phyloP scores from a whole-genome alignment of 164 flowering plant species.

The Houttuynia cordata region DNA sequence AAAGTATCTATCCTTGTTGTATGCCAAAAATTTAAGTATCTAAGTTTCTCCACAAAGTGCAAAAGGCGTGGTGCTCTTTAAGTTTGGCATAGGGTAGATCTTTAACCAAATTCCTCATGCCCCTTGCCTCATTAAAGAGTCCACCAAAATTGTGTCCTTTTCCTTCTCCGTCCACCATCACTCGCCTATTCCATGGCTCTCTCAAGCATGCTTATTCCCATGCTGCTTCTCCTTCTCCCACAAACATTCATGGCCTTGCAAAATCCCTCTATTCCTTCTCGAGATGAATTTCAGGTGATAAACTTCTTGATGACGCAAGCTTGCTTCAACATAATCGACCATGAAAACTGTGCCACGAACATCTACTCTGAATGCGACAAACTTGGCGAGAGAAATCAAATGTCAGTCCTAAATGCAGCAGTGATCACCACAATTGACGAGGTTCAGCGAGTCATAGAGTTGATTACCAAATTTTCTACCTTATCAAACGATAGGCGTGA shows the following conservation, averaged over 20 bases:
- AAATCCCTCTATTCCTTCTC: conserved; percentile 8
- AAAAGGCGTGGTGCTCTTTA: too few species aligned
- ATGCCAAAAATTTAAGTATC: too few species aligned
- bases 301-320: conserved; percentile 26
- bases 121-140: conserved; percentile 5
- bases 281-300: conserved; percentile 9
- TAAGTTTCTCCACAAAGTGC: too few species aligned
- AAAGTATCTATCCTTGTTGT: too few species aligned
- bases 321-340: conserved; percentile 26
- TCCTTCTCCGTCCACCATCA: background rate
- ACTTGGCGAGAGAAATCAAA: conserved; percentile 5
- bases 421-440: conserved; percentile 36
- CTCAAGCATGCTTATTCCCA: conserved; percentile 11
- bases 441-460: conserved; percentile 33
- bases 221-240: conserved; percentile 16
- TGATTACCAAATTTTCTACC: conserved; percentile 37
- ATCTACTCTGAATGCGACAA: conserved; percentile 4
- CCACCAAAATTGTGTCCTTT: background rate
- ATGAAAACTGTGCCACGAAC: conserved; percentile 9
- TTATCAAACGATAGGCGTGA: conserved; percentile 53
- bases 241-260: conserved; percentile 12
- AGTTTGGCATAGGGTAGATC: too few species aligned
- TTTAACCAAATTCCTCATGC: too few species aligned
- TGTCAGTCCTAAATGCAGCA: conserved; percentile 49
- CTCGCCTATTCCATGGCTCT: conserved; percentile 4